Evolutionary conservation across 495 filamentous ascomycete species (phyloP), one percentile per base, ranked within the genome.

Genomic region (Podospora australis): DNA sequence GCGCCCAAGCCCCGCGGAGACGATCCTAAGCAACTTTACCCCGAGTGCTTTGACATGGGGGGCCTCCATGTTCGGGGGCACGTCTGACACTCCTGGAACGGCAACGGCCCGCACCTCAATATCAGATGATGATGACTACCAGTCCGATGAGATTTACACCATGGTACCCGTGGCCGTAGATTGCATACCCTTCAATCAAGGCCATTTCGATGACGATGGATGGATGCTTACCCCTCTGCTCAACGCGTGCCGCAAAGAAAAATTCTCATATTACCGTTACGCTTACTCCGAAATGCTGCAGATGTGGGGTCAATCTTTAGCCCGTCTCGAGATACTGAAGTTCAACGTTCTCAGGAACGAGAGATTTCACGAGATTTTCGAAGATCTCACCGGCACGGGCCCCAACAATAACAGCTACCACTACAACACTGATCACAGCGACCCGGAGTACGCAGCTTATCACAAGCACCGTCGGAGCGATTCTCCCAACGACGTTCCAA

Each of bases 241-340:
- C 6, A 83, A 95, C 46, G 75, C 74, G 5, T 73, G 68, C 25
- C 78, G 79, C 34, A 65, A 75, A 36, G 58, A 69, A 25, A 61
- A 83, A 4, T 90, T 88, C 55, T 69, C 68, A 6, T 75, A 78
- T 35, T 96, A 94, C 64, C 80, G 90, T 14, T 76, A 78, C 44
- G 73, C 81, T 29, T 96, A 96, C 59, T 87, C 91, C 9, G 77
- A 91, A 51, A 75, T 94, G 54, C 73, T 96, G 2, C 82, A 79
- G 36, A 78, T 84, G 48, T 96, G 91, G 90, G 77, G 78, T n/a
- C 71, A 91, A 6, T 83, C 84, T 0, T 71, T 87, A 4, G 75
- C 83, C 24, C 75, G 84, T 14, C 78, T 88, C 6, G 88, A 96
- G 65, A 78, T 96, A 17, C 70, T 95, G 46, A 94, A 94, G 56